Percentiles rank a stretch among this genome's conserved stretches.
These are phyloP conservation scores for Schwanniomyces sp. DNA, from an alignment of 805 yeast genomes.

Conservation along the genomic window DNA sequence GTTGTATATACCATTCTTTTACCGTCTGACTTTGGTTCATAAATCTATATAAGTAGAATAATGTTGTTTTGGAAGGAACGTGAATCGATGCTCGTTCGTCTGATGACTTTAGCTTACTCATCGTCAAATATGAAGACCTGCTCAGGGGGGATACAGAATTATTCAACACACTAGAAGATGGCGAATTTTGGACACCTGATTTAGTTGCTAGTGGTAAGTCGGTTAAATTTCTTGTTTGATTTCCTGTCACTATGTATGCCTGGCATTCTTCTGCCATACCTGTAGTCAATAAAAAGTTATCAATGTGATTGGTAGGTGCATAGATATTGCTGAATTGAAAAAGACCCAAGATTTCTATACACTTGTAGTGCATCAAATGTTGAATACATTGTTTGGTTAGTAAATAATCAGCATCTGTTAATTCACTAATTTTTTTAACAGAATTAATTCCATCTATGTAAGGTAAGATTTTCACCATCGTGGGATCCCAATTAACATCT, in stretches of 20 bases:
- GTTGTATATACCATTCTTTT: constrained; percentile 77
- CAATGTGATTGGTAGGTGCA: constrained; percentile 81
- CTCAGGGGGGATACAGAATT: constrained; percentile 12
- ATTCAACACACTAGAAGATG: constrained; percentile 1
- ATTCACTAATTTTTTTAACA: constrained; percentile 67
- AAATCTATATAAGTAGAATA: constrained; percentile 74
- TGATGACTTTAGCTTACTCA: constrained; percentile 3
- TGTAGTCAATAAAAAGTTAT: constrained; percentile 60
- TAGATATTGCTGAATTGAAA: constrained; percentile 88
- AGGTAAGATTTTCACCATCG: constrained; percentile 85
- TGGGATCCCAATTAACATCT: constrained; percentile 96
- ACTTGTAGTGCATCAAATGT: constrained; percentile 86
- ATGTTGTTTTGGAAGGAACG: constrained; percentile 61
- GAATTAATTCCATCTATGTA: constrained; percentile 88
- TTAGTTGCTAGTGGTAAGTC: constrained; percentile 5
- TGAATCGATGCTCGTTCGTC: constrained; percentile 12
- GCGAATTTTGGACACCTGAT: background rate
- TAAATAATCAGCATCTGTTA: constrained; percentile 78
- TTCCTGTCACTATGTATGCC: constrained; percentile 62
- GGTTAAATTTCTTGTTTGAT: background rate
- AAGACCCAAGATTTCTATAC: constrained; percentile 79
- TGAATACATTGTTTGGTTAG: constrained; percentile 85
- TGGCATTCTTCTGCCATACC: constrained; percentile 82
- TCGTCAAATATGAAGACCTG: constrained; percentile 8
- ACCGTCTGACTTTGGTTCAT: constrained; percentile 76